Evolutionary conservation across 345 rosid species (phyloP).

Genomic region (Bruguiera parviflora): DNA sequence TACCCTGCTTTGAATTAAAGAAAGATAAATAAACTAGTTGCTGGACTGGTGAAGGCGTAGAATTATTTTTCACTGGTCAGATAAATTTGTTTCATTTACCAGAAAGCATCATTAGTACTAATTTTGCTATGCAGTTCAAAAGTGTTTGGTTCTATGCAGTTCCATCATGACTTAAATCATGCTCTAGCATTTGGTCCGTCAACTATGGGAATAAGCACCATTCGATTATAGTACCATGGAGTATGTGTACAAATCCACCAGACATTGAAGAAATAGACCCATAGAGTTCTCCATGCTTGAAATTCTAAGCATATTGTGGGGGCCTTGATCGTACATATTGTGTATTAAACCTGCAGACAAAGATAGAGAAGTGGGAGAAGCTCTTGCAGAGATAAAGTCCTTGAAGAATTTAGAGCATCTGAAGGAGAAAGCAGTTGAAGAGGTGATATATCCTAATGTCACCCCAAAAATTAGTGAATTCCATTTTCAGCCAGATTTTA

Average conservation of each 20-base stretch:
- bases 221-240: not conserved
- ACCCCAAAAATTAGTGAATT: not conserved
- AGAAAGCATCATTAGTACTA: too few relatives aligned
- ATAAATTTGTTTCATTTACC: too few relatives aligned
- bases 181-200: too few relatives aligned
- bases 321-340: not conserved
- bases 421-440: conserved; percentile 48
- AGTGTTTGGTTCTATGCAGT: too few relatives aligned
- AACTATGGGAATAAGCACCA: not conserved
- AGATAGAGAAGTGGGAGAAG: conserved; percentile 47
- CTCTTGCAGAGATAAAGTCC: conserved; percentile 41
- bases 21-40: too few relatives aligned
- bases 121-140: too few relatives aligned
- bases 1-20: too few relatives aligned
- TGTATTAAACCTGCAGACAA: conserved; percentile 29
- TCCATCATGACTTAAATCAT: too few relatives aligned
- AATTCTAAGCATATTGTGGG: not conserved
- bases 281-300: not conserved
- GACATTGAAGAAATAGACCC: not conserved
- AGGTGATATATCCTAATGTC: conserved; percentile 25
- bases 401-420: conserved; percentile 39
- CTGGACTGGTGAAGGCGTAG: too few relatives aligned
- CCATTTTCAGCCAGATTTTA: not conserved
- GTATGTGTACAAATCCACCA: not conserved
- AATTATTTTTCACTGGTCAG: too few relatives aligned